Conservation (phyloP, 2,329 filamentous ascomycete genomes). For the Colletotrichum sp. region DNA sequence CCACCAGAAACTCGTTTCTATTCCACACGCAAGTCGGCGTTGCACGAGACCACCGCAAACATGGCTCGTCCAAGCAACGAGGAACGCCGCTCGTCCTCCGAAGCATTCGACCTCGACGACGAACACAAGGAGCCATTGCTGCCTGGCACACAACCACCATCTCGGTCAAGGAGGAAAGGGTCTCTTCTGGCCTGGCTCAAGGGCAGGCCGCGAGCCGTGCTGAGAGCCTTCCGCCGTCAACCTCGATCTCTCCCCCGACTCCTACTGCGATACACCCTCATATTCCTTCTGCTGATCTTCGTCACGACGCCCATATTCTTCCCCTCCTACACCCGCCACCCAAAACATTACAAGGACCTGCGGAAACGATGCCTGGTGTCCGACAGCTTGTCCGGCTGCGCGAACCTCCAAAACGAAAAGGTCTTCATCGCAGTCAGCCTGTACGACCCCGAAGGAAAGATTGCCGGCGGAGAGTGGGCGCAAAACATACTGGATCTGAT, state of each 20-base stretch:
- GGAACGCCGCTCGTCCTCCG: background rate
- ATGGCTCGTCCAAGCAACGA: background rate
- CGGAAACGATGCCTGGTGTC: slow-evolving; percentile 33
- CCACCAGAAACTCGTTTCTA: background rate
- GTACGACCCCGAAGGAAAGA: slow-evolving; percentile 65
- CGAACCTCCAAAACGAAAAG: slow-evolving; percentile 58
- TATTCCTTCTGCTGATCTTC: slow-evolving; percentile 35
- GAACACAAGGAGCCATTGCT: slow-evolving; percentile 14
- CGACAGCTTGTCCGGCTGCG: slow-evolving; percentile 35
- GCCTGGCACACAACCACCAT: background rate
- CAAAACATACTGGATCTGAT: slow-evolving; percentile 64
- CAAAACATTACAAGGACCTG: slow-evolving; percentile 40
- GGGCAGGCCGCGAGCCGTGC: background rate
- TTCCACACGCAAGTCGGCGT: background rate
- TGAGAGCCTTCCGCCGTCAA: slow-evolving; percentile 17
- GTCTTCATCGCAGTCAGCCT: slow-evolving; percentile 78
- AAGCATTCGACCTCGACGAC: slow-evolving; percentile 2
- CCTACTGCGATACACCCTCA: slow-evolving; percentile 26
- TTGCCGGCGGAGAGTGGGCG: slow-evolving; percentile 71
- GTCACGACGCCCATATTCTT: slow-evolving; percentile 40
- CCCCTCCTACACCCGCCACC: slow-evolving; percentile 47
- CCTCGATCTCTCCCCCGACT: slow-evolving; percentile 9
- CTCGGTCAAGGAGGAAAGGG: background rate
- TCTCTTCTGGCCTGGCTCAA: slow-evolving; percentile 7
- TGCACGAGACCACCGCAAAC: background rate